Evolutionary conservation across 73 alveolate genomes (phyloP), one percentile per base, ranked within the genome.

Genomic region (Uronychia binucleata): DNA sequence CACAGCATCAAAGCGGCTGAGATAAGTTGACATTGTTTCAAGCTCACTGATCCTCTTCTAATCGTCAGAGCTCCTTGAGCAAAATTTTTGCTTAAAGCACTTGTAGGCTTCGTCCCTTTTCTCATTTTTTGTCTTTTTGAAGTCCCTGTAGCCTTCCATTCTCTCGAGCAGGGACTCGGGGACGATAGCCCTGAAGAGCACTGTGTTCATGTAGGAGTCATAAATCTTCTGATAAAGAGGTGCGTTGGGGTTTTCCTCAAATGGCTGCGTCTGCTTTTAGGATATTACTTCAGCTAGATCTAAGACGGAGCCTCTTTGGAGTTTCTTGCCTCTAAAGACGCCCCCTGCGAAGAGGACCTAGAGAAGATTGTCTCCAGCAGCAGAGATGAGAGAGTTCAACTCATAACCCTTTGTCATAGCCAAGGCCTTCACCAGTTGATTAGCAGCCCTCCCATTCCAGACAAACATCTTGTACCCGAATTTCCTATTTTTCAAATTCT

Each of bases 361-460:
- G 33, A 78, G 94, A 32, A 85, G 90, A n/a, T 81, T 77, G 81
- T 93, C 97, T 57, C 85, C 84, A 31, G 96, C 97, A 59, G 88
- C 79, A 30, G 59, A 34, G 30, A 95, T 82, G 75, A 93, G 80
- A 29, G 85, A 90, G 91, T 97, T 98, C 77, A 98, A 92, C 77
- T 96, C 99, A 89, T 93, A 97, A 8, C 98, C 99, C 85, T 95
- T 96, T 75, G 99, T 93, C 77, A 97, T 85, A 26, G 99, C 98
- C 33, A 81, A 81, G 33, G 99, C 97, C 77, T 98, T 93, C 31
- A 97, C 94, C 34, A 95, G 83, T 1, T 99, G 97, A 34, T 94
- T 92, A 27, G 99, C 96, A 46, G 90, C 77, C 86, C 93, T 96
- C 0, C 99, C 99, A 94, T 98, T 98, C 99, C 99, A 98, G 46